These are phyloP conservation scores for Talaromyces sp. DNA, from an alignment of 2,329 filamentous ascomycete genomes.

Conservation along the genomic window DNA sequence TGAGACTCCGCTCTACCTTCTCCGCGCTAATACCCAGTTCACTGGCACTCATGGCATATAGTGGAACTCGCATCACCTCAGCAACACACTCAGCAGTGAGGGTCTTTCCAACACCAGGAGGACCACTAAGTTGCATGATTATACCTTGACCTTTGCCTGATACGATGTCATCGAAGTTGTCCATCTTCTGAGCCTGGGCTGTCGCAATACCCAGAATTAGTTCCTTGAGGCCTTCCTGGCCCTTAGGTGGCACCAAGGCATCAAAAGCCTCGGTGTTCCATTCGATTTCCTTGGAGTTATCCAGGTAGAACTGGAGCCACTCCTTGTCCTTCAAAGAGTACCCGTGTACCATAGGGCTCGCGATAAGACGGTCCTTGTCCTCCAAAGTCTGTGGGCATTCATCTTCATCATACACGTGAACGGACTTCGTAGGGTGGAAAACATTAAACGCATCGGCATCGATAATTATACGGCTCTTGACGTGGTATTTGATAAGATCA, in stretches of 20 bases:
- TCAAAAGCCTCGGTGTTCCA: conserved; percentile 53
- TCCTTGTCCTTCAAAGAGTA: conserved; percentile 51
- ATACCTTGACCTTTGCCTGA: conserved; percentile 57
- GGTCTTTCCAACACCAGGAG: conserved; percentile 59
- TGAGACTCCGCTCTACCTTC: conserved; percentile 49
- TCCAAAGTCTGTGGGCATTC: conserved; percentile 32
- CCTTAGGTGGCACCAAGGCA: conserved; percentile 50
- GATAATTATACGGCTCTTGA: conserved; percentile 56
- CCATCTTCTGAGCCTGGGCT: conserved; percentile 43
- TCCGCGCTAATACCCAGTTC: conserved; percentile 52
- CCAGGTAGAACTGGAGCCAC: conserved; percentile 41
- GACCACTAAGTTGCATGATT: conserved; percentile 55
- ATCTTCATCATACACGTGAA: conserved; percentile 22
- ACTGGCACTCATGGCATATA: conserved; percentile 53
- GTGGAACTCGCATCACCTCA: conserved; percentile 54
- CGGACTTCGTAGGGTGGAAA: conserved; percentile 48
- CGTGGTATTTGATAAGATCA: conserved; percentile 24
- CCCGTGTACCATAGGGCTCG: conserved; percentile 49
- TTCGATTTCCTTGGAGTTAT: conserved; percentile 44
- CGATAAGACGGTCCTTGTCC: conserved; percentile 47
- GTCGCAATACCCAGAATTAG: conserved; percentile 52
- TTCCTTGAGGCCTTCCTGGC: conserved; percentile 46
- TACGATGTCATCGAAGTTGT: conserved; percentile 54
- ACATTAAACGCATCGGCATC: conserved; percentile 54
- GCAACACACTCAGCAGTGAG: conserved; percentile 55